Percentiles rank a stretch among this genome's conserved stretches.
These are phyloP conservation scores for Oryza longistaminata DNA, from an alignment of 176 grass and related monocot species.

Conservation along the genomic window DNA sequence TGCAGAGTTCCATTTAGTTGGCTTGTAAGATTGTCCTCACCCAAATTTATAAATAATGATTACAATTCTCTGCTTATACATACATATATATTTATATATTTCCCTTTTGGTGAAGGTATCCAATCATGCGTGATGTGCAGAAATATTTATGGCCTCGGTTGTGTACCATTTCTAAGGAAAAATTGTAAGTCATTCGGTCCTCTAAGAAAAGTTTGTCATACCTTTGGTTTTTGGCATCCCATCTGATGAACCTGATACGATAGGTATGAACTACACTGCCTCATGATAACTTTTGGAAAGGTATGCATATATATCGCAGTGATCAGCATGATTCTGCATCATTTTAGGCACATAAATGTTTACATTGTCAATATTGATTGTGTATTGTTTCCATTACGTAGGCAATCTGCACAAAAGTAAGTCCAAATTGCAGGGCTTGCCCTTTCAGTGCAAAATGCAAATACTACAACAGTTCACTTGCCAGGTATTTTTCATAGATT, in stretches of 20 bases:
- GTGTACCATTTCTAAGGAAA: constrained; percentile 53
- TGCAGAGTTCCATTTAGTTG: constrained; percentile 46
- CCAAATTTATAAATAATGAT: constrained; percentile 24
- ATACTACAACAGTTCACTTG: constrained; percentile 44
- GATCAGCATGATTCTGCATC: background rate
- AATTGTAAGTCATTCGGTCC: constrained; percentile 44
- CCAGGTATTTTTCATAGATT: constrained; percentile 43
- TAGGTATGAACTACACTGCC: constrained; percentile 60
- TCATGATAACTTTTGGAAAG: constrained; percentile 72
- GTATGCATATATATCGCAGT: constrained; percentile 31
- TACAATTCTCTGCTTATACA: constrained; percentile 1
- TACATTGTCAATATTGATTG: background rate
- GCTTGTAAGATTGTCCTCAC: constrained; percentile 43
- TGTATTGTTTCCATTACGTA: constrained; percentile 32
- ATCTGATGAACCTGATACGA: constrained; percentile 39
- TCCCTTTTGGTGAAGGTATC: constrained; percentile 47
- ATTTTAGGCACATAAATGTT: constrained; percentile 15
- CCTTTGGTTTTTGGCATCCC: constrained; percentile 19
- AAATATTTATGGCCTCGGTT: constrained; percentile 58
- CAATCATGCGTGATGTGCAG: constrained; percentile 55
- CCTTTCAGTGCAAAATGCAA: constrained; percentile 44
- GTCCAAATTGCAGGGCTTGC: constrained; percentile 56
- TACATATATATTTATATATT: background rate
- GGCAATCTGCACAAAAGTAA: constrained; percentile 51
- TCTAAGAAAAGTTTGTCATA: background rate